A percentile compares a stretch with the other conserved stretches of the same genome.
Conservation (phyloP, 2,329 filamentous ascomycete species). For the Cordyceps cicadae region DNA sequence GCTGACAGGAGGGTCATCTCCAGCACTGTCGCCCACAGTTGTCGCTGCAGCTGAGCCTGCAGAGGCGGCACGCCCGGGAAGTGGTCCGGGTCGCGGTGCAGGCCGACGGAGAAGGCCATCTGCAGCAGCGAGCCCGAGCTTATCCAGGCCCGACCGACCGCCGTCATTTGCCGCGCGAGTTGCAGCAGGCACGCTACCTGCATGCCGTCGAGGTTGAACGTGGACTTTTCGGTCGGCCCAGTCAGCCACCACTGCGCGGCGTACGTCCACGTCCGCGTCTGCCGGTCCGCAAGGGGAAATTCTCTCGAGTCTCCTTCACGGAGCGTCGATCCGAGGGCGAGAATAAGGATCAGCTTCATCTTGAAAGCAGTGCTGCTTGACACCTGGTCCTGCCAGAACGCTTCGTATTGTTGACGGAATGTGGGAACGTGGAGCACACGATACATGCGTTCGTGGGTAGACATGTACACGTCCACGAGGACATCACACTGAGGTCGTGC, state of each 20-base stretch:
- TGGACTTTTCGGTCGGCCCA: neutral
- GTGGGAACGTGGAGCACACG: slow-evolving; percentile 3
- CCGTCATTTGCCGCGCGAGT: slow-evolving; percentile 7
- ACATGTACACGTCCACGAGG: neutral
- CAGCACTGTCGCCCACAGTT: slow-evolving; percentile 5
- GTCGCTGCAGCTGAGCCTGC: slow-evolving; percentile 1
- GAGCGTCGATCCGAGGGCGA: neutral
- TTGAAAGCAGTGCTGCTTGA: neutral
- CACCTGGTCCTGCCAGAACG: neutral
- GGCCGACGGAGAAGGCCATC: slow-evolving; percentile 2
- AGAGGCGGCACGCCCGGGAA: neutral
- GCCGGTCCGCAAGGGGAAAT: neutral
- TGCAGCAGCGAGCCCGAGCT: slow-evolving; percentile 1
- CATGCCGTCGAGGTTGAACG: slow-evolving; percentile 1
- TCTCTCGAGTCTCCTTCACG: neutral
- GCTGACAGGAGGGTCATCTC: neutral
- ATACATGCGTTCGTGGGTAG: slow-evolving; percentile 5
- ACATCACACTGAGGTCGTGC: neutral
- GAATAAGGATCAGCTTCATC: slow-evolving; percentile 1
- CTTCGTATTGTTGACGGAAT: slow-evolving; percentile 1
- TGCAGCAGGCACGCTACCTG: slow-evolving; percentile 6
- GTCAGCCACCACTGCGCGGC: slow-evolving; percentile 11
- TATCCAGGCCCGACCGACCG: neutral
- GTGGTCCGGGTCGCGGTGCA: slow-evolving; percentile 7
- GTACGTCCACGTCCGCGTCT: neutral